Evolutionary conservation across 2,329 filamentous ascomycete species (phyloP), one percentile per base, ranked within the genome.

Genomic region (Xylariaceae sp.): DNA sequence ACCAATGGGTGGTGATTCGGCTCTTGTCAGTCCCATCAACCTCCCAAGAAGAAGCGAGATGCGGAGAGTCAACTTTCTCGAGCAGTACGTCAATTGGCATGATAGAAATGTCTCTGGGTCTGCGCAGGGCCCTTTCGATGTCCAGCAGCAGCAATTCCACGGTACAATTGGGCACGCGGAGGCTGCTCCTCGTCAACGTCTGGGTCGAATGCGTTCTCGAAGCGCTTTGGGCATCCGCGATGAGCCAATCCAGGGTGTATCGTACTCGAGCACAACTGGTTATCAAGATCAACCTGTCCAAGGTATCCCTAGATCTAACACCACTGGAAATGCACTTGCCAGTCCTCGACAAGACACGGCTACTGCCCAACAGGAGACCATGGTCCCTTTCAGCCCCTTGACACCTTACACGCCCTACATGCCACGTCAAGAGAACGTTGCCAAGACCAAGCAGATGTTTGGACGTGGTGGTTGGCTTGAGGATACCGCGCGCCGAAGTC

Each of bases 401-500:
- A 60, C 59, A 1, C 55, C 57, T 1, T 62, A 49, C 35, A 44
- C 61, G 34, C 45, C 53, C 45, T 69, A 60, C 37, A 66, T 41
- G 9, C 40, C 42, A 9, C 47, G 43, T 7, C 15, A 19, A 1
- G 41, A 37, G n/a, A 33, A 24, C 16, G 35, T 26, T 26, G 6
- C 22, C 33, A 19, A 18, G 7, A 7, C 64, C 29, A 80, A 80
- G 63, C 69, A 63, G 3, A 57, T 81, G 55, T 71, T 80, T 43
- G 76, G 77, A 3, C 61, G 72, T 3, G 69, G 75, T 36, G 78
- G 78, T 17, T 81, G 76, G 76, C 65, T 80, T 2, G 75, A 79
- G 53, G 55, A 60, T n/a, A 60, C 53, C 4, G 53, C 56, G 4
- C 40, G 45, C 11, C 34, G 49, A 19, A 43, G 28, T 8, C 34